These are phyloP conservation scores for Collybia mongolica DNA, from an alignment of 768 basidiomycete genomes.

Conservation along the genomic window DNA sequence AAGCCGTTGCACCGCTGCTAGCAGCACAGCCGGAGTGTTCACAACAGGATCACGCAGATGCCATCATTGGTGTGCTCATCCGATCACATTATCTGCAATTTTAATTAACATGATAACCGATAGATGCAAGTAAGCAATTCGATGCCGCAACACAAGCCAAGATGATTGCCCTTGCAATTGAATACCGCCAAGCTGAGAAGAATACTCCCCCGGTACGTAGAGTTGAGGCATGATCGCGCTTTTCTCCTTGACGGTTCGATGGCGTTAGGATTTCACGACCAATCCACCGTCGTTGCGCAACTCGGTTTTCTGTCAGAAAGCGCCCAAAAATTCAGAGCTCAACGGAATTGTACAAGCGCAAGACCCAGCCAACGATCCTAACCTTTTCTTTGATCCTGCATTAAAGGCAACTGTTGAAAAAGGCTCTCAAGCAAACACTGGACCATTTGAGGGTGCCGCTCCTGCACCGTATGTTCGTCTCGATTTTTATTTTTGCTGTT, in stretches of 20 bases:
- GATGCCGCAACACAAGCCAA: constrained; percentile 46
- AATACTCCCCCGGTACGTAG: constrained; percentile 53
- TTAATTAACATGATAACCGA: neutral
- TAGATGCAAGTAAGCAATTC: constrained; percentile 54
- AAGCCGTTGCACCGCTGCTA: constrained; percentile 49
- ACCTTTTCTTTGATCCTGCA: constrained; percentile 51
- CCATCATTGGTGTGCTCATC: constrained; percentile 46
- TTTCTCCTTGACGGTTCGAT: neutral
- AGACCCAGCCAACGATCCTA: constrained; percentile 49
- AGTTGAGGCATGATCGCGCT: neutral
- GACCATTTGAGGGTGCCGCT: constrained; percentile 39
- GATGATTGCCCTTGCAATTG: constrained; percentile 51
- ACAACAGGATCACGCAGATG: constrained; percentile 57
- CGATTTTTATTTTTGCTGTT: neutral
- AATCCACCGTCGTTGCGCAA: constrained; percentile 50
- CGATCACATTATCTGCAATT: neutral
- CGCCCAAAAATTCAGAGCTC: constrained; percentile 48
- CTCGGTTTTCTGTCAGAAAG: constrained; percentile 57
- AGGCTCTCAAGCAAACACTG: constrained; percentile 47
- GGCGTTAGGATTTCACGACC: constrained; percentile 46
- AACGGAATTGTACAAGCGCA: constrained; percentile 52
- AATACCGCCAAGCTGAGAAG: constrained; percentile 58
- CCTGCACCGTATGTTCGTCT: constrained; percentile 7
- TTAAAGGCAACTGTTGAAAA: constrained; percentile 36
- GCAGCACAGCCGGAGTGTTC: constrained; percentile 52